Percentiles rank a stretch among this genome's conserved stretches.
Conservation (phyloP, 257 asterid genomes). For the Ophiorrhiza pumila region DNA sequence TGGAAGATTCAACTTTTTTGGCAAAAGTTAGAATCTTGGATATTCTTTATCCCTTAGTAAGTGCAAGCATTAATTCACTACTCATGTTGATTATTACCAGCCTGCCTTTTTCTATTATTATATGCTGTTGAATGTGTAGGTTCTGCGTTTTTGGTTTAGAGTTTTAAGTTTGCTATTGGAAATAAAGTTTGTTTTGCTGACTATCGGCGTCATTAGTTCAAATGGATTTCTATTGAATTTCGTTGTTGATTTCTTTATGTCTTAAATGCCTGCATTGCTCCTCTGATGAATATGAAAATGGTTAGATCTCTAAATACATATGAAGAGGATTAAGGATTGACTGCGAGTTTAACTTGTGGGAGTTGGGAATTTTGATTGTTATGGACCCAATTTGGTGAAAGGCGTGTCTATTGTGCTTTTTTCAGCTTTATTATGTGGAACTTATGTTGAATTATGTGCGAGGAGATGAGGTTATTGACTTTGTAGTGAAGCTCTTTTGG, state of each 20-base stretch:
- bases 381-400: background rate
- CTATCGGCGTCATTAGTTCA: background rate
- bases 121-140: background rate
- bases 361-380: background rate
- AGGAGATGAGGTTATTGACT: no score
- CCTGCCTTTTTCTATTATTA: background rate
- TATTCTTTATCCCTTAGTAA: background rate
- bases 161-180: background rate
- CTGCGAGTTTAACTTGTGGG: background rate
- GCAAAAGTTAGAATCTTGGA: background rate
- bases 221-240: background rate
- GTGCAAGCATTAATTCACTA: conserved; percentile 10
- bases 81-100: background rate
- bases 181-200: background rate
- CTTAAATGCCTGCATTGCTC: background rate
- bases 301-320: background rate
- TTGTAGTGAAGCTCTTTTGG: no score
- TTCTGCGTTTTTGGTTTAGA: background rate
- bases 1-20: background rate
- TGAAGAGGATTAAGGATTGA: background rate
- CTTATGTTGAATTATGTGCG: no score
- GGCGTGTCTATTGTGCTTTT: background rate
- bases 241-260: background rate
- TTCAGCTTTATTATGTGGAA: background rate
- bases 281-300: background rate